Base-by-base conservation (phyloP, 1,139 yeast species). In the Diutina pseudorugosa region DNA sequence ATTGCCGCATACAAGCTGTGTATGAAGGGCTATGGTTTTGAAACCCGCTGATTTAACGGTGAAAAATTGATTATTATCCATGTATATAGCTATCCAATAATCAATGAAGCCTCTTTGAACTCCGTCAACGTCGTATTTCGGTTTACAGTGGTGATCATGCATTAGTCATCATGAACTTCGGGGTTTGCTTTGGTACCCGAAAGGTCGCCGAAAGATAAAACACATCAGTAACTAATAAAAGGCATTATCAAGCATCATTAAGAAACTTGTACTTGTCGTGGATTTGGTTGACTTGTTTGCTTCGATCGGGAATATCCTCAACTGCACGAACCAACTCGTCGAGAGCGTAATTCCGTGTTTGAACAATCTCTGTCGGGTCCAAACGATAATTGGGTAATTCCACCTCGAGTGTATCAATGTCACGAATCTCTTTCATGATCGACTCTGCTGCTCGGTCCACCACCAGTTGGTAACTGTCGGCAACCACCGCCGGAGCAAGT, bases 21-120 rank as follows among this genome's bases (percentile, higher is more conserved):
- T 70, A 93, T 93, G 98, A 84, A 83, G 66, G 90, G 95, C 41
- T 91, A 70, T 65, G 98, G 98, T 0, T 93, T 91, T 66, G 78
- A 68, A 52, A 70, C 67, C 57, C 59, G 57, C 48, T 59, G 47
- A 54, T 20, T 9, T 2, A 7, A 21, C 7, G 18, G 23, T 41
- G 40, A 18, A 42, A 16, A 7, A 40, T 18, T 16, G 18, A 25
- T 41, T 18, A 20, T 4, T 41, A 14, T 23, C 33, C 47, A 4
- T 44, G 47, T 44, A 44, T 23, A 44, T 44, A 44, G 47, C n/a
- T 20, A 44, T 42, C 25, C 36, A 4, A 12, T 30, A 30, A 30
- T 30, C 36, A 30, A 30, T 30, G 36, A 30, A 30, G n/a, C 5
- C 36, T 14, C 4, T 30, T 30, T 11, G n/a, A 30, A 14, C n/a